Base-by-base conservation (phyloP, 495 filamentous ascomycete genomes). In the Aspergillus cavernicola region DNA sequence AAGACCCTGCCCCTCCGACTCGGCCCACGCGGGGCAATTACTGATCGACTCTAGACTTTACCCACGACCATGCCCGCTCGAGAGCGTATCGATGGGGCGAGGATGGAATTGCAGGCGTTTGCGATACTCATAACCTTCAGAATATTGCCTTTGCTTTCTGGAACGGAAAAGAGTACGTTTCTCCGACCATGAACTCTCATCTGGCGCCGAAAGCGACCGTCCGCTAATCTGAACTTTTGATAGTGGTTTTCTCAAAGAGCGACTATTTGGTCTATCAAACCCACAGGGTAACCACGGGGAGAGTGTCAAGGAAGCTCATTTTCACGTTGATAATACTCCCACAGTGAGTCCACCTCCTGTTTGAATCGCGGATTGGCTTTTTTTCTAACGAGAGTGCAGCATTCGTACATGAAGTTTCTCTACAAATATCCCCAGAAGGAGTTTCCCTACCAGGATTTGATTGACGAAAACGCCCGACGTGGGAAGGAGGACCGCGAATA, bases 361-460 rank as follows among this genome's bases (percentile, higher is more conserved):
- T 24, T 24, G 10, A 15, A 18, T 15, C 19, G 35, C 28, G 13
- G 8, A 9, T 33, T 9, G 20, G 5, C 6, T 51, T 53, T 53
- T 44, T 50, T 20, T 15, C 45, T 56, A 39, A 59, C 39, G n/a
- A 15, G n/a, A 6, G 64, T 42, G 4, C 10, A 91, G 86, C 92
- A 97, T 70, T 96, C 92, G 18, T 97, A 97, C 75, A 97, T 97
- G 92, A 97, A 97, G 68, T 93, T 82, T 61, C 85, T 96, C 56
- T 97, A 97, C 80, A 97, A 97, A 68, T 95, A 96, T 60, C 92
- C 92, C 0, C 92, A 97, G 73, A 78, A 79, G 61, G 82, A 85
- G 40, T 97, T 97, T 59, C 92, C 92, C 2, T 97, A 97, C 68
- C 80, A 96, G 61, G 82, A 95, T 54, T 73, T 97, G 15, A 70